A percentile compares a stretch with the other conserved stretches of the same genome.
These are phyloP conservation scores for Blastomyces silverae DNA, from an alignment of 2,329 filamentous ascomycete genomes.

Conservation along the genomic window DNA sequence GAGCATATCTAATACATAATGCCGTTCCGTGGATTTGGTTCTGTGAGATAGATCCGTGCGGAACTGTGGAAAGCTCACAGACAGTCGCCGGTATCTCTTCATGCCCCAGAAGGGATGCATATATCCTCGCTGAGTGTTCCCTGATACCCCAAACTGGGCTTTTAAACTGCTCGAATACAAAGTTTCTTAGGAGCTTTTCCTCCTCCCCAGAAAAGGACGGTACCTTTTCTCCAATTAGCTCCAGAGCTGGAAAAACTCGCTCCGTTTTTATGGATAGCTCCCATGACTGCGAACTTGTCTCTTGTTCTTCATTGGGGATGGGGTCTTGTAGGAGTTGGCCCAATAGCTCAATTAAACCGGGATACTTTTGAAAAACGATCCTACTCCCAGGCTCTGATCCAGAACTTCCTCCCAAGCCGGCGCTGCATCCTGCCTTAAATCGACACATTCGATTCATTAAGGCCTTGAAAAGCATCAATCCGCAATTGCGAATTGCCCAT, in stretches of 20 bases:
- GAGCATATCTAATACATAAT: conserved; percentile 36
- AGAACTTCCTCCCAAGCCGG: conserved; percentile 45
- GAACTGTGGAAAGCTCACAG: conserved; percentile 24
- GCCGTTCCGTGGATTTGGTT: conserved; percentile 39
- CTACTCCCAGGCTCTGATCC: conserved; percentile 39
- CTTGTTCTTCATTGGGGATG: not conserved
- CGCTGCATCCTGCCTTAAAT: conserved; percentile 34
- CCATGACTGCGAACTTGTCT: conserved; percentile 12
- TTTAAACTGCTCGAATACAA: conserved; percentile 36
- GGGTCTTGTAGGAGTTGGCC: conserved; percentile 30
- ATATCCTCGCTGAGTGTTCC: conserved; percentile 42
- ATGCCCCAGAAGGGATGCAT: conserved; percentile 35
- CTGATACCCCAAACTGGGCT: conserved; percentile 43
- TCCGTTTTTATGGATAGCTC: conserved; percentile 36
- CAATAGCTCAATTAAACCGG: conserved; percentile 34
- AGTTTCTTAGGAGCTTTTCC: conserved; percentile 29
- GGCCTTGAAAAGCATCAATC: conserved; percentile 78
- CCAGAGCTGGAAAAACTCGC: conserved; percentile 42
- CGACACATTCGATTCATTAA: conserved; percentile 61
- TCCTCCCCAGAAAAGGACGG: conserved; percentile 32
- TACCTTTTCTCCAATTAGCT: conserved; percentile 41
- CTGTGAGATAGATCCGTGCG: conserved; percentile 23
- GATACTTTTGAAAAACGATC: conserved; percentile 38
- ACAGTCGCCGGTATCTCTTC: conserved; percentile 30
- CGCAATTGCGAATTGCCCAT: conserved; percentile 94